These are phyloP conservation scores for Geotrichum aggregatum DNA, from an alignment of 1,139 yeast species.

Conservation along the genomic window DNA sequence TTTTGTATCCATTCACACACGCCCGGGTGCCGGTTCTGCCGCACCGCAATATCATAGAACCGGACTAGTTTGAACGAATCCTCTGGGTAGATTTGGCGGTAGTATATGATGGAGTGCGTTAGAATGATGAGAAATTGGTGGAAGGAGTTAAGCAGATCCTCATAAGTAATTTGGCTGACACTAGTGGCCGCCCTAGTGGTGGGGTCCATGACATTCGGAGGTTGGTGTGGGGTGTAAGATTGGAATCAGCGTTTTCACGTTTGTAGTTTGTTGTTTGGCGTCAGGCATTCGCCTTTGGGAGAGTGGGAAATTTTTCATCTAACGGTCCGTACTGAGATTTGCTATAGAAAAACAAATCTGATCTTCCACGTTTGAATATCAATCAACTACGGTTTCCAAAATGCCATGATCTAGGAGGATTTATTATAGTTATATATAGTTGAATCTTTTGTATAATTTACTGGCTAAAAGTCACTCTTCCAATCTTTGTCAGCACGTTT, in stretches of 20 bases:
- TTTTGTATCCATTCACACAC: constrained; percentile 39
- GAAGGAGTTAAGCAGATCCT: constrained; percentile 23
- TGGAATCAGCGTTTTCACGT: no score
- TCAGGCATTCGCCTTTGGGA: no score
- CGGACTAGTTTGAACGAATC: constrained; percentile 36
- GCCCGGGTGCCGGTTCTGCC: constrained; percentile 39
- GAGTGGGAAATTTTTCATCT: no score
- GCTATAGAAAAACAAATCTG: no score
- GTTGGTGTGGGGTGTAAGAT: no score
- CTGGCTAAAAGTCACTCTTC: constrained; percentile 19
- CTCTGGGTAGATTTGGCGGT: constrained; percentile 37
- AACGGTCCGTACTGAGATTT: no score
- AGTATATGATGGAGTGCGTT: constrained; percentile 38
- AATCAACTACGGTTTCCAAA: no score
- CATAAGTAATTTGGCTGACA: background rate
- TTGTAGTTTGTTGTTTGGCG: no score
- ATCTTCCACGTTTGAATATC: background rate
- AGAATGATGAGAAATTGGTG: constrained; percentile 38
- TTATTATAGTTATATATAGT: no score
- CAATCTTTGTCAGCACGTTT: constrained; percentile 58
- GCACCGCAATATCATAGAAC: constrained; percentile 37
- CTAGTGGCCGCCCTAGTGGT: background rate
- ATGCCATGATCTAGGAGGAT: no score
- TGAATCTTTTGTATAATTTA: background rate
- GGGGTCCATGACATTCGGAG: background rate